Conservation (phyloP, 306 rosid genomes). For the Begonia fuchsioides region DNA sequence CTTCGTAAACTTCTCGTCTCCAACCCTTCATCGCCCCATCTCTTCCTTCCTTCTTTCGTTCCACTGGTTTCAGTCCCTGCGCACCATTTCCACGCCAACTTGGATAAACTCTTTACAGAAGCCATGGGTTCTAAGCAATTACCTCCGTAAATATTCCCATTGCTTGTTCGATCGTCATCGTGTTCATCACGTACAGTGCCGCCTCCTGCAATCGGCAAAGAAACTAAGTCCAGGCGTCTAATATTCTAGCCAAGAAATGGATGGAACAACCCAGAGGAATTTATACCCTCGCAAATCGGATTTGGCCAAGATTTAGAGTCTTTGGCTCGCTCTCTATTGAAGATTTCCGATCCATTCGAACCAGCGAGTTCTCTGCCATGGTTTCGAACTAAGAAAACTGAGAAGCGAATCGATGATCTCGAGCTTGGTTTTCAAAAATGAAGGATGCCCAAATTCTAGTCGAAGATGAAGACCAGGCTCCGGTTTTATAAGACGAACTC, state of each 20-base stretch:
- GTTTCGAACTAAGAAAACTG: too few species aligned
- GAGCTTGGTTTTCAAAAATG: too few species aligned
- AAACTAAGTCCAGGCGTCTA: neutral
- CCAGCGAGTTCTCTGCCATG: too few species aligned
- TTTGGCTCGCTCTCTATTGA: slow-evolving; percentile 77
- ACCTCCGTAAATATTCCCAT: slow-evolving; percentile 58
- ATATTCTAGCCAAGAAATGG: neutral
- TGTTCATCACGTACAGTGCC: slow-evolving; percentile 38
- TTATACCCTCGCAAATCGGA: slow-evolving; percentile 51
- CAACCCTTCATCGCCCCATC: too few species aligned
- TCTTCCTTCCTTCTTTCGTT: slow-evolving; percentile 14
- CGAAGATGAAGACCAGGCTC: too few species aligned
- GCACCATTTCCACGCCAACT: neutral
- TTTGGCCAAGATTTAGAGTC: slow-evolving; percentile 37
- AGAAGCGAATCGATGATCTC: too few species aligned
- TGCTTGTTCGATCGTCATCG: slow-evolving; percentile 50
- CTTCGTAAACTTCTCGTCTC: slow-evolving; percentile 1
- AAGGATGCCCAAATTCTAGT: too few species aligned
- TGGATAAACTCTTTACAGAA: too few species aligned
- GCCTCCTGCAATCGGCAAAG: slow-evolving; percentile 25
- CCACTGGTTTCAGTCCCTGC: slow-evolving; percentile 64
- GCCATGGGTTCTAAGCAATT: too few species aligned
- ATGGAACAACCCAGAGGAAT: neutral
- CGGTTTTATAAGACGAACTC: too few species aligned
- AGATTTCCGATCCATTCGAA: slow-evolving; percentile 37